A percentile compares a stretch with the other conserved stretches of the same genome.
phyloP scores from a whole-genome alignment of 371 early-diverging fungal species.

The Actinomortierella wolfii region DNA sequence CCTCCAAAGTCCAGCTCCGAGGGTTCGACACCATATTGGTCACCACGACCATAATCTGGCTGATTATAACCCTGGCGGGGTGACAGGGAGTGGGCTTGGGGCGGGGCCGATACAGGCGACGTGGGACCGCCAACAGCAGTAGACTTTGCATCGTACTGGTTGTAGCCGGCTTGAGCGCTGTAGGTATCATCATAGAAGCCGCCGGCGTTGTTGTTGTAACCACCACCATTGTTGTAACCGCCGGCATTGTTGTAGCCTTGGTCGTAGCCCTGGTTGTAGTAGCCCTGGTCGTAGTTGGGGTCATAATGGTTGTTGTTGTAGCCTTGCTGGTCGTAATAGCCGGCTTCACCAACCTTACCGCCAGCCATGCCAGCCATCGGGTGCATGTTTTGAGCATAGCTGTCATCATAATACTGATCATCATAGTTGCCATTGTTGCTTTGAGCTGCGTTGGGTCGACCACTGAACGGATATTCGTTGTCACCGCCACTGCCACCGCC shows the following conservation, averaged over 20 bases:
- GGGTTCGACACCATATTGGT: constrained; percentile 27
- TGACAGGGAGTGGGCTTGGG: background rate
- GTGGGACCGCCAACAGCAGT: no score
- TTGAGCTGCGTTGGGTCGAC: constrained; percentile 32
- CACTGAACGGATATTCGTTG: constrained; percentile 32
- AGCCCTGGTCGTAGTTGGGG: constrained; percentile 18
- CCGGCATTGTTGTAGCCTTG: constrained; percentile 10
- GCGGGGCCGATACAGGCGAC: no score
- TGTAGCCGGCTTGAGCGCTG: no score
- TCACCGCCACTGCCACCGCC: constrained; percentile 14
- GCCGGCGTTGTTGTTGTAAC: constrained; percentile 26
- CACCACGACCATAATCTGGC: constrained; percentile 8
- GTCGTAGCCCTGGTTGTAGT: constrained; percentile 16
- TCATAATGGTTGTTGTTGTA: constrained; percentile 30
- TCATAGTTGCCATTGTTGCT: constrained; percentile 25
- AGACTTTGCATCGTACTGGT: no score
- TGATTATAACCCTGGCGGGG: background rate
- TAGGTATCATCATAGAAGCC: constrained; percentile 10
- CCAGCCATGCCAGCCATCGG: constrained; percentile 26
- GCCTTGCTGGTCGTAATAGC: constrained; percentile 11
- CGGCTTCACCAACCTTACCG: background rate
- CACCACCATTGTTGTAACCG: constrained; percentile 15
- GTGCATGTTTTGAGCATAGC: constrained; percentile 17
- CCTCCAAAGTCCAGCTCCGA: constrained; percentile 44
- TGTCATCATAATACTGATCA: constrained; percentile 38